Conservation (phyloP, 805 yeast species). For the Suhomyces prunicola region DNA sequence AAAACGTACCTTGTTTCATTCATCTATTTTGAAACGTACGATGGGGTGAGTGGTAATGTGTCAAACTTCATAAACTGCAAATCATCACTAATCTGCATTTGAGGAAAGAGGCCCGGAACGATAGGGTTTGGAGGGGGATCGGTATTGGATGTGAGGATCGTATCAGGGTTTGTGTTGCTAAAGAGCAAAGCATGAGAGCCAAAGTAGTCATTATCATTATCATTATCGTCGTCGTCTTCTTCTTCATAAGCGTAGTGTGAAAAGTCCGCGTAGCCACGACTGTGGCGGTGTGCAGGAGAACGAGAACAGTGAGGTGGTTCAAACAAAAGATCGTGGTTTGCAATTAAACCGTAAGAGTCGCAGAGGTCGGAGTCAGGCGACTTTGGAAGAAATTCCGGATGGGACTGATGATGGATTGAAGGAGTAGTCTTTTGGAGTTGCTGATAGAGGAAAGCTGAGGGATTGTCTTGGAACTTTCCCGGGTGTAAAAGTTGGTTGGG, state of each 20-base stretch:
- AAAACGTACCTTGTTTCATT: not conserved
- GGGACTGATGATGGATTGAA: not conserved
- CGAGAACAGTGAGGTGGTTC: not conserved
- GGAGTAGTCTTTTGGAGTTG: not conserved
- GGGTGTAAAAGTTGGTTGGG: not conserved
- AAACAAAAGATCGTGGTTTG: not conserved
- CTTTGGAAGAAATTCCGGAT: not conserved
- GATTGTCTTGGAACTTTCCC: not conserved
- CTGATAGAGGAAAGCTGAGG: not conserved
- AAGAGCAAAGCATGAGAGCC: not conserved
- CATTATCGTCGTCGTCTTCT: constrained; percentile 10
- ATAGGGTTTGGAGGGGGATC: constrained; percentile 21
- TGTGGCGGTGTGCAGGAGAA: not conserved
- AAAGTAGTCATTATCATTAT: constrained; percentile 3
- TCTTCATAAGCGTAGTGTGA: constrained; percentile 7
- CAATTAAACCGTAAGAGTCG: not conserved
- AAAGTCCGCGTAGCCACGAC: not conserved
- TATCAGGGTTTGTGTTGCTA: not conserved
- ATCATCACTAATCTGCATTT: constrained; percentile 23
- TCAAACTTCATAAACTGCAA: constrained; percentile 24
- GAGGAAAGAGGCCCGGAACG: constrained; percentile 38
- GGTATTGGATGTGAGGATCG: not conserved
- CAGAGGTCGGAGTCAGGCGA: not conserved
- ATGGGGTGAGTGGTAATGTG: constrained; percentile 28
- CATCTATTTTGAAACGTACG: constrained; percentile 15